Evolutionary conservation across 208 protist genomes (phyloP), one percentile per base, ranked within the genome.

Genomic region (Leishmania lainsoni): DNA sequence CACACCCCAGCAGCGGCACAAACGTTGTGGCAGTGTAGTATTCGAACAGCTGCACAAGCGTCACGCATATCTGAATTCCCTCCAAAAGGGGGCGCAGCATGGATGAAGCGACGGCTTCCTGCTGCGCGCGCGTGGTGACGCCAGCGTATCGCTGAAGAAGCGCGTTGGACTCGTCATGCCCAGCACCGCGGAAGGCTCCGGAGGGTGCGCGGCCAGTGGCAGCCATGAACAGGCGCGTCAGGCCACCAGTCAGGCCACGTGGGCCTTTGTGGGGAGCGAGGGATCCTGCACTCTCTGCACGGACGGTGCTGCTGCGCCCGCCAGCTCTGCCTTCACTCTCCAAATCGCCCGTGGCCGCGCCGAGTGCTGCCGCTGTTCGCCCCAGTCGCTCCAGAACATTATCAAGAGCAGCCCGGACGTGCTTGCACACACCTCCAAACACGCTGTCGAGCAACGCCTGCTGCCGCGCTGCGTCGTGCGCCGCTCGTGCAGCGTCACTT

Each of bases 371-470:
- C 29, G 86, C 82, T 32, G 66, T 73, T 10, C 88, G 86, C 42
- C 87, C 69, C 49, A 97, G 90, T 0, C 90, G 87, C 71, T 94
- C 87, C 59, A 95, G 76, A 49, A 93, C 87, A 65, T 85, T 88
- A 14, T 94, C 89, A 39, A 97, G 82, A 42, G 89, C 90, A 72
- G 77, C 80, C 8, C 83, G 80, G 54, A 96, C 85, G 79, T 96
- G 92, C 83, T 93, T 95, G 75, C 81, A 89, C 5, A 96, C 82
- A 17, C 89, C 89, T 35, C 88, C 91, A 84, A 97, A 97, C 45
- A 94, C 78, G 32, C 78, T 83, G 75, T 90, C 83, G 9, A 97
- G 84, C 32, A 95, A 49, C 9, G 68, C 51, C 26, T 72, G 63
- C 79, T 89, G 86, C 0, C 35, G 85, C 12, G 72, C 81, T 51